A percentile compares a stretch with the other conserved stretches of the same genome.
Evolutionary conservation across 345 rosid genomes (phyloP).

Genomic region (Sisymbrium irio): DNA sequence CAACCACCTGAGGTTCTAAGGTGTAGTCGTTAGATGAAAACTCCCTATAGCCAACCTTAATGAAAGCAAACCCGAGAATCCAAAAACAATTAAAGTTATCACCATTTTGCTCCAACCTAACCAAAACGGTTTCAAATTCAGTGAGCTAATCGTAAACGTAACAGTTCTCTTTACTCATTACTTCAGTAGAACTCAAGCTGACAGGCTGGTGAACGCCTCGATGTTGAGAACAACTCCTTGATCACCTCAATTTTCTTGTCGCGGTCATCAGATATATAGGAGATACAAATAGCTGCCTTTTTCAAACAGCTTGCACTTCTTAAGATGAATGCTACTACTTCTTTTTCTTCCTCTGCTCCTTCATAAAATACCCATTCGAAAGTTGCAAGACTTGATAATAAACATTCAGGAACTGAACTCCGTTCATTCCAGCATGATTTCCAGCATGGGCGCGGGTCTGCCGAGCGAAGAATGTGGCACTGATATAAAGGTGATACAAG

Average conservation of each 20-base stretch:
- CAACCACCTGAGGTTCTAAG: too few relatives aligned
- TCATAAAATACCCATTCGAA: background rate
- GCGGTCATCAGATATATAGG: background rate
- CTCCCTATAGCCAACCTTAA: background rate
- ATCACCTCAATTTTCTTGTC: background rate
- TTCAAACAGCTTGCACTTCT: constrained; percentile 9
- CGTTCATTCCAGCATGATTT: constrained; percentile 7
- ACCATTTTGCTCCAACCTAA: background rate
- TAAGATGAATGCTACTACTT: background rate
- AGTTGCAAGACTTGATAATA: background rate
- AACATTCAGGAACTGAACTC: constrained; percentile 15
- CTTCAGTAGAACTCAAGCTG: background rate
- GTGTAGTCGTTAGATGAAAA: background rate
- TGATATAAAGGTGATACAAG: background rate
- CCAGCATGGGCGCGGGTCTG: background rate
- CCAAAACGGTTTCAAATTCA: background rate
- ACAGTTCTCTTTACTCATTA: background rate
- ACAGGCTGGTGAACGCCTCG: background rate
- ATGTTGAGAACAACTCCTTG: background rate
- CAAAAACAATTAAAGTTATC: background rate
- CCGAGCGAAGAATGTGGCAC: background rate
- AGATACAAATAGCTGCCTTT: background rate
- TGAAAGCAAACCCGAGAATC: background rate
- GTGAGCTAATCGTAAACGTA: background rate
- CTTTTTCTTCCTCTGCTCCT: constrained; percentile 7